phyloP scores from a whole-genome alignment of 495 filamentous ascomycete species.

The Immersiella caudata region DNA sequence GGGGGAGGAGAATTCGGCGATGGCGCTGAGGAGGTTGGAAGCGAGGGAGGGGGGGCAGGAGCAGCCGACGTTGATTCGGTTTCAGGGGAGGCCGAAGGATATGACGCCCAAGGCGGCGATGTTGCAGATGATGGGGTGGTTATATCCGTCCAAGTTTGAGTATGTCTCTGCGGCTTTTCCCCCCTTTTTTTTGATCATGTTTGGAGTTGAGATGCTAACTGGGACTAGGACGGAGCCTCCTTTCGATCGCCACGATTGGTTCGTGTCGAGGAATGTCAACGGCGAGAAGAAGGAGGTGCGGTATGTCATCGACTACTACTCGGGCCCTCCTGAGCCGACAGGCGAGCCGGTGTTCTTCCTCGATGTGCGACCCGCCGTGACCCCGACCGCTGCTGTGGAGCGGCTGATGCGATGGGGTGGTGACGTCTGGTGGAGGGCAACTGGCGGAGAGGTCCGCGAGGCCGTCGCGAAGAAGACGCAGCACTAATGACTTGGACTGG shows the following conservation, averaged over 20 bases:
- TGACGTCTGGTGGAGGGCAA: conserved; percentile 90
- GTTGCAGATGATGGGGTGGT: conserved; percentile 71
- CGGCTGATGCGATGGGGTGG: conserved; percentile 86
- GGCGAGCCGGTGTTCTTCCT: conserved; percentile 96
- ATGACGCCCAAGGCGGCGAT: conserved; percentile 87
- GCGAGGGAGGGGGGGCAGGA: conserved; percentile 39
- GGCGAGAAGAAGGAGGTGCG: conserved; percentile 71
- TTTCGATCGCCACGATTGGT: conserved; percentile 99
- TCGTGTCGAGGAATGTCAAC: conserved; percentile 69
- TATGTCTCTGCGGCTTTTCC: conserved; percentile 46
- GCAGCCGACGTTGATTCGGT: conserved; percentile 74
- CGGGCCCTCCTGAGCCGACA: conserved; percentile 78
- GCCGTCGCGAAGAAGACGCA: conserved; percentile 18
- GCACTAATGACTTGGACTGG: not conserved
- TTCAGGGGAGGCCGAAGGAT: conserved; percentile 85
- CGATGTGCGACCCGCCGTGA: conserved; percentile 94
- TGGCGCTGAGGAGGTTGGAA: conserved; percentile 38
- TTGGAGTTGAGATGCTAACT: conserved; percentile 1
- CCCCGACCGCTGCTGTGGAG: conserved; percentile 80
- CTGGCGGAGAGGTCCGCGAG: conserved; percentile 65
- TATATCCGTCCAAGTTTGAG: conserved; percentile 79
- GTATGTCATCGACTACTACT: conserved; percentile 99
- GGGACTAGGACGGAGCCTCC: conserved; percentile 69
- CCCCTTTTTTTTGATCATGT: not conserved
- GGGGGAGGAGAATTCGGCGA: conserved; percentile 62